Evolutionary conservation across 768 basidiomycete species (phyloP), one percentile per base, ranked within the genome.

Genomic region (Melanogaster broomeanus): DNA sequence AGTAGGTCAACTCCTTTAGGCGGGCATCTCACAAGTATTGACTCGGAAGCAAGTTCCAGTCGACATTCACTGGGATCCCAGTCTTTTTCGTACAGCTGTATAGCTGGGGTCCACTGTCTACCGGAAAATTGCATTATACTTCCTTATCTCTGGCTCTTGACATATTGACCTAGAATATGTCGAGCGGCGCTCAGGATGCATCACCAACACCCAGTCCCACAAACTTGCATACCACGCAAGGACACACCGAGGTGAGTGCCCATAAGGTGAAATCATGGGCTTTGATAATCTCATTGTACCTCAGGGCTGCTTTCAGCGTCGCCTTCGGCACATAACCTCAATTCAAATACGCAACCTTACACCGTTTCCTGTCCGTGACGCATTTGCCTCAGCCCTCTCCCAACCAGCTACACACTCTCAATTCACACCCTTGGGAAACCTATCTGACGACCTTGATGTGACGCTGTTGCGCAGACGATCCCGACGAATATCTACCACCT

Each of bases 331-430:
- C 71, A 77, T 92, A 51, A 77, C 80, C 50, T 76, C 81, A 38
- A 73, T 93, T 43, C 87, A 90, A 71, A 76, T 93, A 58, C 81
- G 84, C 55, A 93, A 93, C 64, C 73, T 93, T 33, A 88, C 90
- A n/a, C 88, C 88, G 2, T 92, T 90, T 65, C 90, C 90, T 30
- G 81, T 82, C 46, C 83, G 90, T 31, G 90, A 93, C 66, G 55
- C 69, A 10, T 77, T 90, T 55, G 83, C 90, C 18, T 87, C 88
- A 21, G 88, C 89, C 18, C 75, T 92, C 46, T 74, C 77, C 16
- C 83, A 87, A 61, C 87, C 88, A 11, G 75, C 81, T 10, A 79
- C 82, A 61, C 78, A 80, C 49, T 72, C 83, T 3, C 84, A 87
- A 55, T 82, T 84, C 57, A 79, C 76, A 2, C 63, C 77, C 8